Conservation (phyloP, 2,329 filamentous ascomycete genomes). For the Didymella arachidicola region DNA sequence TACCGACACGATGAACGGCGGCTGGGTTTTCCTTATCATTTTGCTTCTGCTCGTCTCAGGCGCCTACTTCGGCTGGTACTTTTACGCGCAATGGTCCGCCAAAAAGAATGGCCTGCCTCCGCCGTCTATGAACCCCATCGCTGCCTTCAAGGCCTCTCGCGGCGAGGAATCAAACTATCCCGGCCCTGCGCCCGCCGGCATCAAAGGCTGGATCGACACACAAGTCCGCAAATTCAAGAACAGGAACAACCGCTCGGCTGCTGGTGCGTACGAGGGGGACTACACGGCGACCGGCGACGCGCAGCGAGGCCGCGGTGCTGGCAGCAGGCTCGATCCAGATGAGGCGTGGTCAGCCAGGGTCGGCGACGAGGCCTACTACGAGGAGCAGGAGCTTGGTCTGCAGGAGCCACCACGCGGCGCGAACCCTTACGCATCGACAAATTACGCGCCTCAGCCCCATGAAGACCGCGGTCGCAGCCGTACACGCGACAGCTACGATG, state of each 20-base stretch:
- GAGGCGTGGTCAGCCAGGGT: slow-evolving; percentile 87
- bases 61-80: slow-evolving; percentile 70
- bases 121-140: slow-evolving; percentile 73
- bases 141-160: slow-evolving; percentile 67
- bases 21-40: slow-evolving; percentile 73
- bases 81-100: slow-evolving; percentile 76
- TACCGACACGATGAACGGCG: slow-evolving; percentile 47
- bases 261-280: slow-evolving; percentile 77
- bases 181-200: slow-evolving; percentile 66
- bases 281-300: slow-evolving; percentile 44
- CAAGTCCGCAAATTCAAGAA: slow-evolving; percentile 70
- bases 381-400: slow-evolving; percentile 76
- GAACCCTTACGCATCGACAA: slow-evolving; percentile 36
- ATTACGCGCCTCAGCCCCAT: slow-evolving; percentile 40
- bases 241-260: slow-evolving; percentile 70
- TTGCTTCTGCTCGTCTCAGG: slow-evolving; percentile 69
- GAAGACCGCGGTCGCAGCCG: slow-evolving; percentile 55
- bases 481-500: slow-evolving; percentile 56
- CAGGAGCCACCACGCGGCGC: slow-evolving; percentile 54
- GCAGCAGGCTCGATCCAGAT: slow-evolving; percentile 77
- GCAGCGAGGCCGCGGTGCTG: slow-evolving; percentile 51
- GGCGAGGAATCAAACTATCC: slow-evolving; percentile 53
- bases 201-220: slow-evolving; percentile 76
- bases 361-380: slow-evolving; percentile 78
- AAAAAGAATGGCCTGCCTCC: slow-evolving; percentile 77